A percentile compares a stretch with the other conserved stretches of the same genome.
Conservation (phyloP, 495 filamentous ascomycete species). For the Bacidia rubella region DNA sequence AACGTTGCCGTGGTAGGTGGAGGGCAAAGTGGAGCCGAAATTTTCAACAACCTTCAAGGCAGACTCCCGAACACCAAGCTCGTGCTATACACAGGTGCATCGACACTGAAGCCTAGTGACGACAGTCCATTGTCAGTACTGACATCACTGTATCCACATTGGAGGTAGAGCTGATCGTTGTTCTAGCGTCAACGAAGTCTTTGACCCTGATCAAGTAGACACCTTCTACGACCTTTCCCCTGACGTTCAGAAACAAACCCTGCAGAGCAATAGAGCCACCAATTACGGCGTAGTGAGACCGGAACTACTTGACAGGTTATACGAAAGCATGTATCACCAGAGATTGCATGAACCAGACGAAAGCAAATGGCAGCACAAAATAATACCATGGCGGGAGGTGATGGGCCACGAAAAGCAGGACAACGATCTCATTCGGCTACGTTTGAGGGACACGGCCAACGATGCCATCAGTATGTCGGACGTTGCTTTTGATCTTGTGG, state of each 20-base stretch:
- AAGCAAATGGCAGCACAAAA: slow-evolving; percentile 64
- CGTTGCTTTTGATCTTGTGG: slow-evolving; percentile 57
- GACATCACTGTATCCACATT: slow-evolving; percentile 1
- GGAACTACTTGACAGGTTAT: slow-evolving; percentile 74
- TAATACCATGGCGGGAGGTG: slow-evolving; percentile 53
- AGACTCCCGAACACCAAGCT: slow-evolving; percentile 71
- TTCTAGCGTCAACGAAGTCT: slow-evolving; percentile 86
- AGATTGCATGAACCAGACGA: slow-evolving; percentile 55
- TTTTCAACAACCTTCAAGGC: slow-evolving; percentile 78
- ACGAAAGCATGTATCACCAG: slow-evolving; percentile 74
- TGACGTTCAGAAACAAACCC: slow-evolving; percentile 45
- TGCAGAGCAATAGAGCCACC: slow-evolving; percentile 56
- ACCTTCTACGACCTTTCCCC: slow-evolving; percentile 50
- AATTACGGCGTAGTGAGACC: slow-evolving; percentile 92
- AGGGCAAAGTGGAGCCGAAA: slow-evolving; percentile 89
- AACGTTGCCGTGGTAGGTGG: slow-evolving; percentile 74
- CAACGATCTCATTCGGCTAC: slow-evolving; percentile 23
- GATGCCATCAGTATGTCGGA: slow-evolving; percentile 26
- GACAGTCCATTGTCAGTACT: slow-evolving; percentile 84
- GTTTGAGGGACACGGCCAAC: slow-evolving; percentile 16
- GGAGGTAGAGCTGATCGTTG: background rate
- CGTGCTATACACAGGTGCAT: slow-evolving; percentile 58
- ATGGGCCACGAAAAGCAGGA: slow-evolving; percentile 40
- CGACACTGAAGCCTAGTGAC: slow-evolving; percentile 78
- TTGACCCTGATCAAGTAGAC: slow-evolving; percentile 75